Conservation (phyloP, 2,329 filamentous ascomycete species). For the Didymella lethalis region DNA sequence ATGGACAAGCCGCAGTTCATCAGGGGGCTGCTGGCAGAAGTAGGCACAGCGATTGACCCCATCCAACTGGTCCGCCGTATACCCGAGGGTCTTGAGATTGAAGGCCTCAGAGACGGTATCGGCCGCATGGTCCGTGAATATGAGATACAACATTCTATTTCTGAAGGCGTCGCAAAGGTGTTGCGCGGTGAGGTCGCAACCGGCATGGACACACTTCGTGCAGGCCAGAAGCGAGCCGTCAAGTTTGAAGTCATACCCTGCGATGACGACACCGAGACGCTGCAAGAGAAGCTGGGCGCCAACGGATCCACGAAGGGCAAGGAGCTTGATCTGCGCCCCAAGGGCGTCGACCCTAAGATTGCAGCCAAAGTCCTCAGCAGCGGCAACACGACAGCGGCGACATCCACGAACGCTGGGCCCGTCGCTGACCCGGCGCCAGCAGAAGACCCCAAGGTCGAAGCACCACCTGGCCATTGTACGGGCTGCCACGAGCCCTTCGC, state of each 20-base stretch:
- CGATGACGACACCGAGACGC: slow-evolving; percentile 45
- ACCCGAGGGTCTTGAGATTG: slow-evolving; percentile 90
- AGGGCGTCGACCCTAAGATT: slow-evolving; percentile 38
- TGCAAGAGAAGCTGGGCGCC: slow-evolving; percentile 22
- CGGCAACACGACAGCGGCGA: slow-evolving; percentile 32
- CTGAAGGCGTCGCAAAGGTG: slow-evolving; percentile 85
- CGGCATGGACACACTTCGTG: slow-evolving; percentile 81
- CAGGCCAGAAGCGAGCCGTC: slow-evolving; percentile 82
- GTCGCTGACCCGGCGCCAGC: slow-evolving; percentile 38
- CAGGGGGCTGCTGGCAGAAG: slow-evolving; percentile 87
- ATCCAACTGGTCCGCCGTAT: slow-evolving; percentile 90
- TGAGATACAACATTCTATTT: slow-evolving; percentile 93
- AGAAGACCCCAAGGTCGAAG: slow-evolving; percentile 32
- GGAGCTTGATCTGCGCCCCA: slow-evolving; percentile 40
- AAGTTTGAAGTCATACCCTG: slow-evolving; percentile 77
- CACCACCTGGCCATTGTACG: slow-evolving; percentile 47
- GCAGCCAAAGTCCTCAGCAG: slow-evolving; percentile 36
- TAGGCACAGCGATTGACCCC: slow-evolving; percentile 91
- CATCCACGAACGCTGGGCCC: slow-evolving; percentile 28
- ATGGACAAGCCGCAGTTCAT: slow-evolving; percentile 99
- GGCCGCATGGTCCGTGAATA: slow-evolving; percentile 93
- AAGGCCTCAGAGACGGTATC: slow-evolving; percentile 86
- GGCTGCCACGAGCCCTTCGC: slow-evolving; percentile 45
- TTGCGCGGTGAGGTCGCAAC: slow-evolving; percentile 84
- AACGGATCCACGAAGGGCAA: slow-evolving; percentile 20